Base-by-base conservation (phyloP, 2,329 filamentous ascomycete genomes). In the Cladophialophora chaetospira region DNA sequence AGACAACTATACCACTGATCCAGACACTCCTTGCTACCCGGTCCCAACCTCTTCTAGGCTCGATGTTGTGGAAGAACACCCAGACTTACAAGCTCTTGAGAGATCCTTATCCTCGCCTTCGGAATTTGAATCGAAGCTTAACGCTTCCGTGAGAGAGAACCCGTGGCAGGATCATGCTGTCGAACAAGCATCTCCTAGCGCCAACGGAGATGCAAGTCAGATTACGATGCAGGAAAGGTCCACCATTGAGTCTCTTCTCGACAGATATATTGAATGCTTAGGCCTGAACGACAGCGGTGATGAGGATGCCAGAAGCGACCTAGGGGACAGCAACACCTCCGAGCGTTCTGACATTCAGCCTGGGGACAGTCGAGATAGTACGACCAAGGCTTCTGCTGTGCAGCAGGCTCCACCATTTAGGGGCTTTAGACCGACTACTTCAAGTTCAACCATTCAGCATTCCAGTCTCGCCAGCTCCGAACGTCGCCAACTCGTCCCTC, bases 181-280 rank as follows among this genome's bases (percentile, higher is more conserved):
- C 5, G 36, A 48, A 9, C 15, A 5, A n/a, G 55, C 51, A n/a
- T 26, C 26, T 31, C 29, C 35, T 15, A 31, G 26, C 10, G 13
- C 19, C 19, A 53, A 53, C 40, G 29, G 17, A 5, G 48, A 47
- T 2, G 11, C 38, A 10, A 60, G 45, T 46, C 35, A 61, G 10
- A 49, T 56, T 3, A 63, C 65, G 3, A 62, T 59, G 25, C 60
- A 64, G 28, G 65, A 66, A 35, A 63, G 53, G 26, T 67, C 65
- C 6, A 67, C 64, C 2, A 56, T 67, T 10, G 64, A 65, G 36
- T 67, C 65, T 15, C 61, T 67, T 17, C 56, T 67, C 6, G 65
- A 67, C 36, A 54, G 60, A 23, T 64, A 67, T 52, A 67, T 67
- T 36, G 65, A 64, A 57, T 65, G 62, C 47, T 48, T 67, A 10